Evolutionary conservation across 495 filamentous ascomycete species (phyloP), one percentile per base, ranked within the genome.

Genomic region (Ramalina peruviana): DNA sequence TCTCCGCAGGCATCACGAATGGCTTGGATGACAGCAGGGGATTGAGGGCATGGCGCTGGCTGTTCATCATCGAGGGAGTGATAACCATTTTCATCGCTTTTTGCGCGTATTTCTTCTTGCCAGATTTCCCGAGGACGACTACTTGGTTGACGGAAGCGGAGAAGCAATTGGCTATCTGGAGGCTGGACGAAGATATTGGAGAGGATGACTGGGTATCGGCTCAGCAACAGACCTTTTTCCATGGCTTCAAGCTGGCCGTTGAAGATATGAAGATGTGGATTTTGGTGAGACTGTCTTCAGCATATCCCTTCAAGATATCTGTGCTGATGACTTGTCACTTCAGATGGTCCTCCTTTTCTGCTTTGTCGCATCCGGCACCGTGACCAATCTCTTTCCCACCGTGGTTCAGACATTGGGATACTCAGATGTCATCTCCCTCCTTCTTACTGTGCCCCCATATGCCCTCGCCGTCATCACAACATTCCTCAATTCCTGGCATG

Each of bases 381-480:
- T 87, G 9, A 87, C 84, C n/a, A 89, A 92, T 63, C 92, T 92
- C 74, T 90, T 93, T 68, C 86, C 87, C 0, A 83, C 85, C 13
- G 83, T 94, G 20, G 86, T 92, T 30, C 69, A 73, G 38, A 89
- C 86, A 1, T 70, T 94, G 6, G 72, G 79, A 7, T 86, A 80
- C 58, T 66, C 60, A 54, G 74, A 75, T n/a, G 79, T 86, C 54
- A 59, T 71, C 17, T 81, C 86, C 1, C 77, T 92, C 10, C 75
- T 88, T 3, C 74, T 93, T 25, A 89, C 85, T 4, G 82, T 79
- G 0, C 86, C 86, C 1, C 83, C 83, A 2, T 86, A 86, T 59
- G 73, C 82, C 6, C 70, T 92, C 13, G 75, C 74, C 37, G 80
- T 89, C 19, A 73, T 86, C 33, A 78, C 72, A 15, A 78, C 83